Conservation (phyloP, 1,284 basidiomycete species). For the Afroboletus lepidellus region DNA sequence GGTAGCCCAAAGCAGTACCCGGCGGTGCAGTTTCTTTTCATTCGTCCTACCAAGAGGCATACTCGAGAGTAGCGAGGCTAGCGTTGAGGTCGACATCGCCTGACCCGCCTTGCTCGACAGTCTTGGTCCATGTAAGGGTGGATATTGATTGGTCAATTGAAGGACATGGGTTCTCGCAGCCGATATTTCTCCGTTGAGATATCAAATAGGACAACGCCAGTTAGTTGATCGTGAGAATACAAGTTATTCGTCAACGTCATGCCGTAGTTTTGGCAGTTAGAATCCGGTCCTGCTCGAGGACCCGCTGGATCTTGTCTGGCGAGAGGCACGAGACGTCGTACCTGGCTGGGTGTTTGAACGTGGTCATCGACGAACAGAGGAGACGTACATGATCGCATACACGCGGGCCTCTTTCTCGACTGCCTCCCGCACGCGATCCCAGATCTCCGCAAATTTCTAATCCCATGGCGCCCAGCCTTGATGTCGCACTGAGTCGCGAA, state of each 20-base stretch:
- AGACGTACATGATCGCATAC: slow-evolving; percentile 72
- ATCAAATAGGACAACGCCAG: neutral
- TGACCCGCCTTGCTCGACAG: neutral
- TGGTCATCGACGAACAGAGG: neutral
- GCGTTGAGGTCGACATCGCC: neutral
- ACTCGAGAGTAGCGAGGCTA: neutral
- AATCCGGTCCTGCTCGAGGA: slow-evolving; percentile 66
- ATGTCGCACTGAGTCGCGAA: slow-evolving; percentile 65
- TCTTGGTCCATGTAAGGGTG: neutral
- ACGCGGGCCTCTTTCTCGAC: slow-evolving; percentile 75
- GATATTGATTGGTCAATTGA: neutral
- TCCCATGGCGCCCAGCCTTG: slow-evolving; percentile 51
- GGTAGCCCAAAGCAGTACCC: neutral
- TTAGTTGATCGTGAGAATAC: neutral
- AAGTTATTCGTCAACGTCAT: neutral
- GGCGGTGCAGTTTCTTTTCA: neutral
- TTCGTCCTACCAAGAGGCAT: neutral
- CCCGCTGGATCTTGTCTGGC: slow-evolving; percentile 52
- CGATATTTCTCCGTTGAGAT: neutral
- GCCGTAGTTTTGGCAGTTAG: neutral
- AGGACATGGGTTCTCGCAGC: neutral
- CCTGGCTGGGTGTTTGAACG: slow-evolving; percentile 39
- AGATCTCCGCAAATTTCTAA: slow-evolving; percentile 60
- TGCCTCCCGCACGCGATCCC: slow-evolving; percentile 64
- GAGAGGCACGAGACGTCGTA: slow-evolving; percentile 73